These are phyloP conservation scores for Astragalus glycyphyllos DNA, from an alignment of 306 rosid genomes.

Conservation along the genomic window DNA sequence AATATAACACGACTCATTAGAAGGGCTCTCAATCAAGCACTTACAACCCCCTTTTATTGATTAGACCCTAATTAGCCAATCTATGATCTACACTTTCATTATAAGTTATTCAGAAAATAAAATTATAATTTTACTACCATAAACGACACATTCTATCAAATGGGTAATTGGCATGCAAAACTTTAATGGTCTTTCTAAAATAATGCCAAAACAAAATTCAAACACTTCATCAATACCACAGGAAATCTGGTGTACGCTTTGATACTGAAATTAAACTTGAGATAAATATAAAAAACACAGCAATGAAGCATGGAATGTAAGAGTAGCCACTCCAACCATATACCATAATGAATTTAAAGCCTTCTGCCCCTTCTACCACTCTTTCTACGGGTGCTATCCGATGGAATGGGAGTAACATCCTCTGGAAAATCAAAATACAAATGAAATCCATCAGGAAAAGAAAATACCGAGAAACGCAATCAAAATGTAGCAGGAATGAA, in stretches of 20 bases:
- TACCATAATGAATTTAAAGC: constrained; percentile 49
- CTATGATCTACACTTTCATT: no score
- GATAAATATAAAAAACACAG: constrained; percentile 41
- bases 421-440: constrained; percentile 52
- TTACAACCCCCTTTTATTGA: no score
- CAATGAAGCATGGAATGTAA: constrained; percentile 34
- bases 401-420: constrained; percentile 95
- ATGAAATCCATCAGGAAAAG: background rate
- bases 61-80: no score
- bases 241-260: constrained; percentile 34
- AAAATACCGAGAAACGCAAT: background rate
- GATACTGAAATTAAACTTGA: constrained; percentile 41
- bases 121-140: no score
- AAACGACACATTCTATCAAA: no score
- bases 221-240: constrained; percentile 24
- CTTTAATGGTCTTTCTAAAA: constrained; percentile 2
- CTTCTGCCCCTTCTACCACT: constrained; percentile 95
- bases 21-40: no score
- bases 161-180: background rate
- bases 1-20: no score
- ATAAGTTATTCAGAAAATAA: no score
- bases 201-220: constrained; percentile 7
- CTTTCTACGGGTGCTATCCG: constrained; percentile 93
- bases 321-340: constrained; percentile 28
- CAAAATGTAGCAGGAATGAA: background rate